Evolutionary conservation across 2,329 filamentous ascomycete genomes (phyloP).

Genomic region (Hypoxylon sp.): DNA sequence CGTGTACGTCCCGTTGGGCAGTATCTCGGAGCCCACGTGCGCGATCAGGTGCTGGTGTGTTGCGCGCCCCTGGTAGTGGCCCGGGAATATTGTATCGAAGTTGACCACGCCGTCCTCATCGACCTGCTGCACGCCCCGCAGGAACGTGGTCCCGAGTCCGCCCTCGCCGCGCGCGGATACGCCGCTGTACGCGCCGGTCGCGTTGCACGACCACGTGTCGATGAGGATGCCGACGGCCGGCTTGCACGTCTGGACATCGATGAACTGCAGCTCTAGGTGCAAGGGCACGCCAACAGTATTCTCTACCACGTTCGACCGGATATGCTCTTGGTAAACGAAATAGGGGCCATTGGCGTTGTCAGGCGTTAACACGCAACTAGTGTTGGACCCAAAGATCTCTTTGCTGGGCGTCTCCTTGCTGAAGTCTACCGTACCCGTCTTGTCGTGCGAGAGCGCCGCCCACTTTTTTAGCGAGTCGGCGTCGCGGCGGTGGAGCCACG

Average conservation of each 20-base stretch:
- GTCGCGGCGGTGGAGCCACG: constrained; percentile 55
- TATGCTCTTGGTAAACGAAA: constrained; percentile 61
- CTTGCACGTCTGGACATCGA: constrained; percentile 63
- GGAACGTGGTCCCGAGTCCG: constrained; percentile 61
- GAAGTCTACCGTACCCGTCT: constrained; percentile 54
- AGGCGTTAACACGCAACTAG: constrained; percentile 60
- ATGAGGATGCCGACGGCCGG: constrained; percentile 58
- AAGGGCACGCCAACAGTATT: constrained; percentile 59
- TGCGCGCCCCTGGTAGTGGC: constrained; percentile 59
- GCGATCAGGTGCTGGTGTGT: constrained; percentile 62
- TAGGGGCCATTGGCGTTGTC: constrained; percentile 62
- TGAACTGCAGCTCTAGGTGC: constrained; percentile 62
- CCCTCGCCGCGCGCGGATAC: constrained; percentile 51
- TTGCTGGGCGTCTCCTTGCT: constrained; percentile 52
- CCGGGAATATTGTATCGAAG: constrained; percentile 65
- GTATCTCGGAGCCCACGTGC: constrained; percentile 55
- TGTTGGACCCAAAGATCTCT: constrained; percentile 60
- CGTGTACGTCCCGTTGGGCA: constrained; percentile 57
- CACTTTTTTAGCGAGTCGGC: constrained; percentile 57
- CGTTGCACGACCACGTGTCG: constrained; percentile 65
- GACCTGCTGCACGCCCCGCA: constrained; percentile 64
- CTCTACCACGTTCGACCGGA: constrained; percentile 60
- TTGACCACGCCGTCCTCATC: constrained; percentile 63
- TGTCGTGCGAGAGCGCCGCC: constrained; percentile 58
- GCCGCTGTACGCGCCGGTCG: constrained; percentile 62